Evolutionary conservation across 495 filamentous ascomycete genomes (phyloP).

Genomic region (Neurospora sp.): DNA sequence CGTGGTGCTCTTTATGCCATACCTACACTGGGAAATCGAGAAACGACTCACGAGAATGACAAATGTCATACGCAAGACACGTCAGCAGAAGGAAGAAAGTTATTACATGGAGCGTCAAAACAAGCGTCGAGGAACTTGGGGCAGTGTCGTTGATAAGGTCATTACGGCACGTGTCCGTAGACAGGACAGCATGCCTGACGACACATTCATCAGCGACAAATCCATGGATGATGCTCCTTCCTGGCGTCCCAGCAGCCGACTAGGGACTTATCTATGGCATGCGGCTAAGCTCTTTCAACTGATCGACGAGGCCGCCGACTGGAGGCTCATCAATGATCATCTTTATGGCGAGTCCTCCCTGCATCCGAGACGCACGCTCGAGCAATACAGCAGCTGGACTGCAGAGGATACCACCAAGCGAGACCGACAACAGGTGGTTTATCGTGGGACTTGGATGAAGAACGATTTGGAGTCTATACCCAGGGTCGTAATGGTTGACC

Average conservation of each 20-base stretch:
- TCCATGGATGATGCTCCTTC: constrained; percentile 6
- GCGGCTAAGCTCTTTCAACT: constrained; percentile 18
- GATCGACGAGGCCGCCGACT: constrained; percentile 21
- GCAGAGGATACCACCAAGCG: constrained; percentile 11
- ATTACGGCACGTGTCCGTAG: neutral
- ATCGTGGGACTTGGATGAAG: constrained; percentile 11
- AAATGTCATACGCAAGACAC: constrained; percentile 14
- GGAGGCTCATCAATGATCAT: constrained; percentile 15
- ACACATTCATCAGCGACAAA: neutral
- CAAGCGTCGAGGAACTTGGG: constrained; percentile 17
- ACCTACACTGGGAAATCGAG: constrained; percentile 20
- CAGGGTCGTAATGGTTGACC: constrained; percentile 66
- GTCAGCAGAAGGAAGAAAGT: constrained; percentile 10
- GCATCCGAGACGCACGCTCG: constrained; percentile 10
- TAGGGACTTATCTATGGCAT: constrained; percentile 16
- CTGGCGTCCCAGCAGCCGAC: constrained; percentile 13
- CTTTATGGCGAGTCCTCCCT: constrained; percentile 13
- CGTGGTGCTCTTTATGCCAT: constrained; percentile 10
- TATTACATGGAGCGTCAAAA: constrained; percentile 10
- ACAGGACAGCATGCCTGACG: neutral
- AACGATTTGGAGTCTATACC: constrained; percentile 30
- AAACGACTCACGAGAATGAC: constrained; percentile 19
- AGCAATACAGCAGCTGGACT: constrained; percentile 17
- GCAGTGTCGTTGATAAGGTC: constrained; percentile 15
- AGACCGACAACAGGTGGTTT: constrained; percentile 15